Evolutionary conservation across 2,329 filamentous ascomycete genomes (phyloP).

Genomic region (Verticillium dahliae): DNA sequence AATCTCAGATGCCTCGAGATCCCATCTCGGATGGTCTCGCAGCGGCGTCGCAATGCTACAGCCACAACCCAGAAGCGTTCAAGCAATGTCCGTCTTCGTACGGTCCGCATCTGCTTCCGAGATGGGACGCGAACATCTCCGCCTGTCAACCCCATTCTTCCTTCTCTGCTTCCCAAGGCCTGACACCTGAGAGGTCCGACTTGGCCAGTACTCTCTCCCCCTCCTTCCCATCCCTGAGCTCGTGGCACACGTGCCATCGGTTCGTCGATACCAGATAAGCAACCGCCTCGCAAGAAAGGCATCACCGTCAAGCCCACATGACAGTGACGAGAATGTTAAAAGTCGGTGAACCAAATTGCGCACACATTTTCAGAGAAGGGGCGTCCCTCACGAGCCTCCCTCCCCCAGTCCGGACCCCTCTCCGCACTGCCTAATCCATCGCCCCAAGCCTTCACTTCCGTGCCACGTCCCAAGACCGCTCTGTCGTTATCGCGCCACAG

Average conservation of each 20-base stretch:
- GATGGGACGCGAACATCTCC: neutral
- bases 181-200: neutral
- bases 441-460: neutral
- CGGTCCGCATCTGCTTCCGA: neutral
- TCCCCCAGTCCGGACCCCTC: neutral
- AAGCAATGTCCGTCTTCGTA: neutral
- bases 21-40: neutral
- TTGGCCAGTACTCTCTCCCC: neutral
- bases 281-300: neutral
- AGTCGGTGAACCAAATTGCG: neutral
- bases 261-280: neutral
- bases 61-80: neutral
- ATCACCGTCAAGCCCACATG: neutral
- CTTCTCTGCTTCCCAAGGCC: neutral
- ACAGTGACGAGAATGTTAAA: neutral
- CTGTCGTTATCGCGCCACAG: neutral
- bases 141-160: neutral
- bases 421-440: neutral
- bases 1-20: neutral
- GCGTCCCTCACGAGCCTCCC: neutral
- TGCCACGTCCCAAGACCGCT: neutral
- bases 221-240: neutral
- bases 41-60: neutral
- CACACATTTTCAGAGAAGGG: neutral
- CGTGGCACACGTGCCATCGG: neutral